Base-by-base conservation (phyloP, 441 rosid genomes). In the Theobroma grandiflorum region DNA sequence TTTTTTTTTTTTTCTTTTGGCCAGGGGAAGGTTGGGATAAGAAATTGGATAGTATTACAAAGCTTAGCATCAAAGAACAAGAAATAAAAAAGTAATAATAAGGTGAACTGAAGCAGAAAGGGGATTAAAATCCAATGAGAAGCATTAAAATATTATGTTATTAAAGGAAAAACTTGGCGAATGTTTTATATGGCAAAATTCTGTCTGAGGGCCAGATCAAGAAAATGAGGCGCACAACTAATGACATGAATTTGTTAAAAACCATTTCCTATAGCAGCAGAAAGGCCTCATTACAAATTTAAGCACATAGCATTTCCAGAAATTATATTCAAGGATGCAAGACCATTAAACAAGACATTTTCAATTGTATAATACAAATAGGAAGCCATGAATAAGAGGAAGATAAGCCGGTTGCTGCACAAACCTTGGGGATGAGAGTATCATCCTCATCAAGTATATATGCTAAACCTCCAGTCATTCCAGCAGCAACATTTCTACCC, bases 391-490 rank as follows among this genome's bases (percentile, higher is more conserved):
- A 15, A 58, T 42, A 45, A 57, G 68, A 43, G 66, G 74, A 42
- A 57, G 37, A 73, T 53, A 50, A 18, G 31, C 37, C 20, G 26
- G 33, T 16, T 52, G 58, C 61, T 55, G 75, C 38, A 85, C 86
- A 74, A 82, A 95, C 98, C 98, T 97, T 97, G 43, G 99, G 94
- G 65, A 95, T 88, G 65, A 97, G 85, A 84, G 93, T 88, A 78
- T 94, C 87, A 52, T 95, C 97, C 86, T 95, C 97, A 78, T 97
- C 98, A 61, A 97, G 97, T 69, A 95, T 86, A 83, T 97, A 97
- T 43, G 98, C 92, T 89, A 97, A 85, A 53, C 99, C 99, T 83
- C 98, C 98, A 2, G 99, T 94, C 99, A 97, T 97, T 80, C 98
- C 97, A 47, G 98, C 98, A 84, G 97, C 97, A 70, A 97, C 98